These are phyloP conservation scores for Hapsidospora chrysogenum DNA, from an alignment of 495 filamentous ascomycete species.

Conservation along the genomic window DNA sequence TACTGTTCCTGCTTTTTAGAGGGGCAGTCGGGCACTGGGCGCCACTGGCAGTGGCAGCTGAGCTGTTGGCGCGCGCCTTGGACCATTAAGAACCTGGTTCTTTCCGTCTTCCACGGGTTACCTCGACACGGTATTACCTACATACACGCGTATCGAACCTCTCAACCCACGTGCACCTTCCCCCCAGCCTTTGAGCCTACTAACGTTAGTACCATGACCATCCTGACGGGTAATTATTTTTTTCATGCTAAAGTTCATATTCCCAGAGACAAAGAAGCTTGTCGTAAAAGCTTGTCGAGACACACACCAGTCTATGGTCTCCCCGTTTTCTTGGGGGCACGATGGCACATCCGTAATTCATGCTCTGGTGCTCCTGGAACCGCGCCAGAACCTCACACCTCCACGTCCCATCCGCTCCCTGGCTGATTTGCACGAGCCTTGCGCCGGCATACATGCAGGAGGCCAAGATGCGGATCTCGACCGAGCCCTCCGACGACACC, in stretches of 20 bases:
- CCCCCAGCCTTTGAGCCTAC: too few species aligned
- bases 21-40: too few species aligned
- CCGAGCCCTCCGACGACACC: conserved; percentile 5
- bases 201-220: too few species aligned
- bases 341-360: conserved; percentile 86
- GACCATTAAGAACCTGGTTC: too few species aligned
- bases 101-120: too few species aligned
- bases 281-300: conserved; percentile 89
- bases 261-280: conserved; percentile 66
- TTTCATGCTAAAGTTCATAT: conserved; percentile 10
- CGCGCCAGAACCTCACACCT: conserved; percentile 40
- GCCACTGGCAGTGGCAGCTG: too few species aligned
- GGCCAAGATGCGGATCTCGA: conserved; percentile 46
- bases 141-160: too few species aligned
- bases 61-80: too few species aligned
- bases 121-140: too few species aligned
- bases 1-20: too few species aligned
- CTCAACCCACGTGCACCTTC: too few species aligned
- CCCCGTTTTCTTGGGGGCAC: conserved; percentile 20
- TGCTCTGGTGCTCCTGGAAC: conserved; percentile 81
- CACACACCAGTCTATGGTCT: conserved; percentile 22
- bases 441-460: conserved; percentile 90
- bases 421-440: conserved; percentile 42
- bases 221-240: too few species aligned
- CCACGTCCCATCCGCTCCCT: conserved; percentile 8